Base-by-base conservation (phyloP, 1,284 basidiomycete species). In the Boletus hoseneyae region DNA sequence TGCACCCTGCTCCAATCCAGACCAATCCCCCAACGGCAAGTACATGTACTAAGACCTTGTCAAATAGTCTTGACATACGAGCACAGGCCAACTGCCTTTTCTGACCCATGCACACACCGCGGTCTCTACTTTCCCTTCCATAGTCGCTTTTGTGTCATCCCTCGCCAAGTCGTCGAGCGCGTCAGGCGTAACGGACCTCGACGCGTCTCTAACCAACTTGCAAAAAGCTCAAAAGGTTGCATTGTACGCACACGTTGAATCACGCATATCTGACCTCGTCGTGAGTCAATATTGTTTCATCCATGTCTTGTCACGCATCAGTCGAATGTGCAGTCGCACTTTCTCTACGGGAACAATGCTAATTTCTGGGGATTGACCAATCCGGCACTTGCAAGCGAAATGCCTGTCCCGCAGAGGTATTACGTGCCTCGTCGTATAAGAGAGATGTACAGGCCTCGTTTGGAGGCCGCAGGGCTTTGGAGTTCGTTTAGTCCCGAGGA, bases 11-110 rank as follows among this genome's bases (percentile, higher is more conserved):
- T 74, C 76, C 13, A 80, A 87, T 62, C 82, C 86, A 7, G 86
- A 89, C 68, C 54, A 76, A n/a, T 88, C 87, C 51, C 85, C 87
- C n/a, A 82, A 74, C 59, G 88, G 88, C 85, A 66, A 66, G 80
- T 21, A 25, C 13, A 13, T 33, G 13, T 12, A 9, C 33, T 8
- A 11, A 9, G 27, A 6, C 29, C 33, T 21, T 35, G 30, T 21
- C 13, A 12, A 23, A 13, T 9, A 23, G 36, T 27, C 15, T 37
- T 62, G 39, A 64, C 43, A 9, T 15, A 13, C 4, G n/a, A 27
- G 2, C 29, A 35, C 13, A 90, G 87, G 88, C 15, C 82, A 83
- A 58, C 71, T 90, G 1, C 88, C 88, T 2, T 88, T 78, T 57
- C 61, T 91, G 23, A 75, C 75, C 0, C 80, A 88, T 66, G 80